These are phyloP conservation scores for Meyerozyma smithsonii DNA, from an alignment of 1,139 yeast species.

Conservation along the genomic window DNA sequence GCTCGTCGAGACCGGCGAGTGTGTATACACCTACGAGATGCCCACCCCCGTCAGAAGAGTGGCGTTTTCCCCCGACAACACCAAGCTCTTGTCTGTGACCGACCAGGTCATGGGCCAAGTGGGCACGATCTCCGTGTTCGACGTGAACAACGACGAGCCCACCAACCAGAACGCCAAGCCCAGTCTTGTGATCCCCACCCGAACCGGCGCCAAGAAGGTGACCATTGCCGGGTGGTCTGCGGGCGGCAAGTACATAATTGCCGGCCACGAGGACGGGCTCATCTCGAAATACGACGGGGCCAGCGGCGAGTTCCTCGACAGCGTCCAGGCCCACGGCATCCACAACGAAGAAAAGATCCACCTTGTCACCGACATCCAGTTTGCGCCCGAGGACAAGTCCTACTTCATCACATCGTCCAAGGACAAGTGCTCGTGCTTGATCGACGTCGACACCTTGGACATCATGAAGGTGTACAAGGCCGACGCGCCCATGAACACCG, in stretches of 20 bases:
- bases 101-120: conserved; percentile 91
- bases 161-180: conserved; percentile 46
- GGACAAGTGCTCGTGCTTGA: conserved; percentile 81
- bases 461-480: conserved; percentile 73
- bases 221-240: conserved; percentile 89
- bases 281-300: conserved; percentile 74
- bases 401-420: conserved; percentile 91
- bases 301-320: conserved; percentile 65
- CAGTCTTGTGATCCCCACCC: conserved; percentile 57
- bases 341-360: conserved; percentile 52
- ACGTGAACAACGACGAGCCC: conserved; percentile 47
- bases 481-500: conserved; percentile 94
- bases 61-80: conserved; percentile 74
- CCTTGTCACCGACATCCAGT: conserved; percentile 79
- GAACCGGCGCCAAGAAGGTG: conserved; percentile 58
- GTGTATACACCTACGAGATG: conserved; percentile 68
- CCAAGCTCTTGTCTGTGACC: conserved; percentile 67
- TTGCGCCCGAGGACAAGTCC: conserved; percentile 73
- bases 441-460: conserved; percentile 73
- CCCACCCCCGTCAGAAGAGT: conserved; percentile 89
- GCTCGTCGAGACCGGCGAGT: conserved; percentile 76
- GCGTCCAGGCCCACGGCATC: conserved; percentile 61
- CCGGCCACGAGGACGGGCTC: conserved; percentile 85
- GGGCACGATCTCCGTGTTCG: conserved; percentile 71
- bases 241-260: conserved; percentile 66